Evolutionary conservation across 177 flowering plant genomes (phyloP).

Genomic region (Vitis hybrid): DNA sequence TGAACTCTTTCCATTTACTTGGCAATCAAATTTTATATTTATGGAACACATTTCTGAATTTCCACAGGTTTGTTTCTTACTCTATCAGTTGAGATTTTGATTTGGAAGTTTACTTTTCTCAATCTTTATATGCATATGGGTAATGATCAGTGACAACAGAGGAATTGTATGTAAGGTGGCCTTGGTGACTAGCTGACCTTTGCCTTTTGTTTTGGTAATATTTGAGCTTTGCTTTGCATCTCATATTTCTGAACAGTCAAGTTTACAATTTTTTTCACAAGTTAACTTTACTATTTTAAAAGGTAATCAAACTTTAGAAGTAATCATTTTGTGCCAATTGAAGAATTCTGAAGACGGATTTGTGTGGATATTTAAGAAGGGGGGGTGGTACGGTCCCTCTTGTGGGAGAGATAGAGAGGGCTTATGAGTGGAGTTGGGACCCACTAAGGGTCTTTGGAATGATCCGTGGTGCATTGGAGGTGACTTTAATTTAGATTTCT

Average conservation of each 20-base stretch:
- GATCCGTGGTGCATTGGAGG: too few relatives aligned
- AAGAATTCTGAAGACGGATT: too few relatives aligned
- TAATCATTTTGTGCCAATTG: too few relatives aligned
- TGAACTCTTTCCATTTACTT: constrained; percentile 42
- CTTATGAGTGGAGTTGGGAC: too few relatives aligned
- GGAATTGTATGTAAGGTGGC: background rate
- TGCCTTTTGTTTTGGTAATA: background rate
- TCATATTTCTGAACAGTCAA: background rate
- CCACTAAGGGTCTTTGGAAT: too few relatives aligned
- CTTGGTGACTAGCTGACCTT: background rate
- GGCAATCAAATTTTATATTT: constrained; percentile 65
- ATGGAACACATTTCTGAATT: constrained; percentile 76
- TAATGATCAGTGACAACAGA: background rate
- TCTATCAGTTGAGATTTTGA: background rate
- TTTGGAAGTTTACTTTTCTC: background rate
- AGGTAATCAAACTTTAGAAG: too few relatives aligned
- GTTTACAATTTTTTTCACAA: background rate
- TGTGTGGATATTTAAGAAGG: too few relatives aligned
- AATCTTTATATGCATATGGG: background rate
- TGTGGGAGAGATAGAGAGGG: too few relatives aligned
- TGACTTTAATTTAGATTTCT: too few relatives aligned
- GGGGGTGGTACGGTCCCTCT: too few relatives aligned
- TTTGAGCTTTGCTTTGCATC: background rate
- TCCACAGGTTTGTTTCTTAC: constrained; percentile 72
- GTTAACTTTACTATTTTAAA: too few relatives aligned